Conservation (phyloP, 225 moss, liverwort and hornwort species). For the Pseudoscleropodium purum region DNA sequence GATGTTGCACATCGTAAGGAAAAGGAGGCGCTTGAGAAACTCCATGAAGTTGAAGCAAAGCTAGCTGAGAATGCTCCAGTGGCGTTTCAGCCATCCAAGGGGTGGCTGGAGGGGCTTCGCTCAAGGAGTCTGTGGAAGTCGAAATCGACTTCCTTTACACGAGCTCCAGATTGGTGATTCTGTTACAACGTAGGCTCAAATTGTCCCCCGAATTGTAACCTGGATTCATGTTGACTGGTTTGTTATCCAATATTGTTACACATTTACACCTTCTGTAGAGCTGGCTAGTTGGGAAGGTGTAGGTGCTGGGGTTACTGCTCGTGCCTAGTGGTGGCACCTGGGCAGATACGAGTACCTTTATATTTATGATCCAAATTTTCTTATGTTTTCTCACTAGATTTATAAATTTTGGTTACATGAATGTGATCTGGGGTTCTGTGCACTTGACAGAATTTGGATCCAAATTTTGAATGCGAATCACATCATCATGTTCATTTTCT, state of each 20-base stretch:
- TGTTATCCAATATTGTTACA: neutral
- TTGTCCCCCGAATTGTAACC: neutral
- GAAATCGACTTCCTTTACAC: slow-evolving; percentile 78
- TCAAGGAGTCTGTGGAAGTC: slow-evolving; percentile 54
- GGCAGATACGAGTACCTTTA: neutral
- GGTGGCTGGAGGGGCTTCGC: slow-evolving; percentile 40
- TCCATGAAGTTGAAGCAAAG: slow-evolving; percentile 22
- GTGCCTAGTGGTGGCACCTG: neutral
- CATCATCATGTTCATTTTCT: neutral
- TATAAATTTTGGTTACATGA: neutral
- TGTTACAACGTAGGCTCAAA: neutral
- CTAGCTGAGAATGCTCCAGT: neutral
- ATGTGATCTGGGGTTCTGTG: neutral
- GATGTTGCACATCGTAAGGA: slow-evolving; percentile 35
- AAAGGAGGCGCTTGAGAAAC: slow-evolving; percentile 16
- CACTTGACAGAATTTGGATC: neutral
- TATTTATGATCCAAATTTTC: neutral
- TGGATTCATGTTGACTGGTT: neutral
- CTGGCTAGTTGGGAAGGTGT: neutral
- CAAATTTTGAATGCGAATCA: neutral
- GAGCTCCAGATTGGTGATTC: slow-evolving; percentile 67
- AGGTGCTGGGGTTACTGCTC: neutral
- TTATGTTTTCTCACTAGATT: neutral
- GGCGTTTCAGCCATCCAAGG: slow-evolving; percentile 12
- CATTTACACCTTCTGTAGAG: neutral